Conservation (phyloP, 345 rosid species). For the Psidium friedrichsthalianum region DNA sequence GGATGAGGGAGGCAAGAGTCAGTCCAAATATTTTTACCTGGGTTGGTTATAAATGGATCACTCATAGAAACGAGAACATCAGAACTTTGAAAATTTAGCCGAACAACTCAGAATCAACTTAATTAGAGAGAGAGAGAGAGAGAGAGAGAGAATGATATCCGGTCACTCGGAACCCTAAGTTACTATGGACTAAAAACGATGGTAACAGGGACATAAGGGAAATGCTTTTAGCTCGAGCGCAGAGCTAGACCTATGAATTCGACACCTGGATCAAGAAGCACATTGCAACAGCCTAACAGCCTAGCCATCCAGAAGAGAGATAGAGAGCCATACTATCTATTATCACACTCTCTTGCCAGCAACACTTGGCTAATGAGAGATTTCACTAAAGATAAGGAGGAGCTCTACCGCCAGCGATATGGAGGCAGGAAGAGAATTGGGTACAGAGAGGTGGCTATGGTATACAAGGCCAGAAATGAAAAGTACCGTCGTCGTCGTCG, state of each 20-base stretch:
- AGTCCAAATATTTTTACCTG: background rate
- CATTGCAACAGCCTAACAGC: background rate
- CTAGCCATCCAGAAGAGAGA: background rate
- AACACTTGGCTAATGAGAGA: background rate
- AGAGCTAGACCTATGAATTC: background rate
- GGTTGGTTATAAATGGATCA: background rate
- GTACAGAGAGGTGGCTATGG: background rate
- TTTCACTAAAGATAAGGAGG: background rate
- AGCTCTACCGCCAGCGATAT: background rate
- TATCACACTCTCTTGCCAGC: background rate
- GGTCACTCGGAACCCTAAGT: background rate
- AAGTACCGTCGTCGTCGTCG: slow-evolving; percentile 48
- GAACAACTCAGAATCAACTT: background rate
- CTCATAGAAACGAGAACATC: background rate
- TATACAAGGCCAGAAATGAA: background rate
- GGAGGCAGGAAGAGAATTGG: background rate
- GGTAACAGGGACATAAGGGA: background rate
- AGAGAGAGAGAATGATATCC: background rate
- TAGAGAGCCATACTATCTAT: background rate
- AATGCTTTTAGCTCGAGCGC: background rate
- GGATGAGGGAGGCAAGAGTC: background rate
- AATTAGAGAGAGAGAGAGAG: background rate
- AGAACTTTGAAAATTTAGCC: background rate
- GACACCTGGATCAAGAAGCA: background rate
- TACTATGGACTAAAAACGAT: background rate